These are phyloP conservation scores for Lentinula lateritia DNA, from an alignment of 768 basidiomycete genomes.

Conservation along the genomic window DNA sequence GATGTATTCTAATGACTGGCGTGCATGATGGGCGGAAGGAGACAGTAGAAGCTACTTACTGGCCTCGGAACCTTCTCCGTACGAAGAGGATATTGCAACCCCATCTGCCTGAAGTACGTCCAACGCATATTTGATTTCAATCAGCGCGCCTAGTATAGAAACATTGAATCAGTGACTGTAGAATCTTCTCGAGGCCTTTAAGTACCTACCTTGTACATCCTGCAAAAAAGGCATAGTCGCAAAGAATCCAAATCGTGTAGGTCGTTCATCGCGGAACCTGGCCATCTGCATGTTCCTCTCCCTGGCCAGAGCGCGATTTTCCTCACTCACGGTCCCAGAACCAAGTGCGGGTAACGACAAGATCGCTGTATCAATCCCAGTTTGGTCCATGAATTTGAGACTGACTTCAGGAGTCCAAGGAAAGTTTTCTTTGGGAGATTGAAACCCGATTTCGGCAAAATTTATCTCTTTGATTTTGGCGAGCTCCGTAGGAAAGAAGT, in stretches of 20 bases:
- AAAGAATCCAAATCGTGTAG: constrained; percentile 64
- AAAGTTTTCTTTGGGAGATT: constrained; percentile 54
- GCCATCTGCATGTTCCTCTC: constrained; percentile 43
- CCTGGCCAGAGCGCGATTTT: constrained; percentile 37
- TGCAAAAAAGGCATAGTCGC: constrained; percentile 57
- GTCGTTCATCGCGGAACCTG: constrained; percentile 41
- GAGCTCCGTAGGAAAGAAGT: constrained; percentile 56
- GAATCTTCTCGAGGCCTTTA: not conserved
- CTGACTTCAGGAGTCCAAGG: constrained; percentile 61
- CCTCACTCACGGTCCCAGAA: constrained; percentile 28
- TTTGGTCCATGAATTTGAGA: constrained; percentile 56
- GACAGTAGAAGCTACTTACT: constrained; percentile 27
- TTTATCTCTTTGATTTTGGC: constrained; percentile 38
- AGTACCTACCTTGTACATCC: constrained; percentile 49
- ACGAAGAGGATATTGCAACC: constrained; percentile 61
- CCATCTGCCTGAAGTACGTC: constrained; percentile 62
- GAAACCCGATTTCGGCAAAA: constrained; percentile 45
- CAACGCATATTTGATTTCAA: constrained; percentile 55
- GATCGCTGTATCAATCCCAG: constrained; percentile 53
- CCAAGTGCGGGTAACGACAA: constrained; percentile 62
- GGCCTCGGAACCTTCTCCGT: constrained; percentile 48
- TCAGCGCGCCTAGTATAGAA: constrained; percentile 44
- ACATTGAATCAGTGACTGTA: not conserved
- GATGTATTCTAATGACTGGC: constrained; percentile 46
- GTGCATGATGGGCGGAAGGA: not conserved